Conservation (phyloP, 2,329 filamentous ascomycete genomes). For the Ilyonectria sp. region DNA sequence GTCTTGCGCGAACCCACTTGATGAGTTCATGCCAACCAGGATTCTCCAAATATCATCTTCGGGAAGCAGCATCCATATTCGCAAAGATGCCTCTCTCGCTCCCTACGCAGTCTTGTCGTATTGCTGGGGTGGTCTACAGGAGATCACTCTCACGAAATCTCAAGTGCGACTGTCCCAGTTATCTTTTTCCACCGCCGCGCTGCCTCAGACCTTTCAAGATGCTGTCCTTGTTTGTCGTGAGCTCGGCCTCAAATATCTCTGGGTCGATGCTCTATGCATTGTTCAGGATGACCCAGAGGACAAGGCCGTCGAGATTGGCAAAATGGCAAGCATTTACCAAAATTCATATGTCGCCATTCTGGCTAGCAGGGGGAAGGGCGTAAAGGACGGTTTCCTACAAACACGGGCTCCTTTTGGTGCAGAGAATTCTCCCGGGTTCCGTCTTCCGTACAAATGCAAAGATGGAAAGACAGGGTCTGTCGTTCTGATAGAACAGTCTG, state of each 20-base stretch:
- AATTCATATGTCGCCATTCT: conserved; percentile 19
- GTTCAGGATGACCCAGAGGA: conserved; percentile 26
- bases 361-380: conserved; percentile 8
- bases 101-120: conserved; percentile 16
- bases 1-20: not conserved
- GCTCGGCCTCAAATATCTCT: conserved; percentile 14
- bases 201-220: conserved; percentile 9
- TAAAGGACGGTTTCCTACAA: conserved; percentile 9
- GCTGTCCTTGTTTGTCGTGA: conserved; percentile 10
- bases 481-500: not conserved
- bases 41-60: not conserved
- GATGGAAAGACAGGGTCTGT: not conserved
- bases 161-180: not conserved
- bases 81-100: not conserved
- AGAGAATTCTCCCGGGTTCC: not conserved
- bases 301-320: conserved; percentile 24
- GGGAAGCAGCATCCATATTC: not conserved
- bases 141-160: conserved; percentile 10
- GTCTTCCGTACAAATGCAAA: not conserved
- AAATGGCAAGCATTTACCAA: conserved; percentile 28
- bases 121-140: conserved; percentile 17
- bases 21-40: not conserved
- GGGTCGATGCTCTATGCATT: conserved; percentile 33
- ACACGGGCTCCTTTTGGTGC: not conserved
- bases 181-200: not conserved